Evolutionary conservation across 2,329 filamentous ascomycete species (phyloP).

Genomic region (Bisporella sp.): DNA sequence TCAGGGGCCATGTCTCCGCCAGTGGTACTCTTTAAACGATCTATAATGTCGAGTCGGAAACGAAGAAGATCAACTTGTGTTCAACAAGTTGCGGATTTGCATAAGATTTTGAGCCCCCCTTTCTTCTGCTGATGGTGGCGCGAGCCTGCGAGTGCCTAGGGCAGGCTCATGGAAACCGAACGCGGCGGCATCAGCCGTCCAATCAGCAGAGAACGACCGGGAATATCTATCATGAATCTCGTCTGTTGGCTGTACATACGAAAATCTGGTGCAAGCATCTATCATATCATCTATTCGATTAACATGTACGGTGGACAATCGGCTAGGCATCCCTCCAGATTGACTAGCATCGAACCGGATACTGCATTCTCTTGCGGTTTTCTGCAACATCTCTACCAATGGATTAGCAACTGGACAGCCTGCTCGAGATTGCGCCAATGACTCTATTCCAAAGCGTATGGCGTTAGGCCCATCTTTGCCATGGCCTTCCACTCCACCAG

Average conservation of each 20-base stretch:
- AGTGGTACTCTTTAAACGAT: no score
- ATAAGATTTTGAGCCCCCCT: conserved; percentile 22
- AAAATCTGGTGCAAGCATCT: conserved; percentile 25
- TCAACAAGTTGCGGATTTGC: conserved; percentile 27
- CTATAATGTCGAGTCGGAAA: no score
- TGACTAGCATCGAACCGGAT: conserved; percentile 18
- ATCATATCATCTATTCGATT: conserved; percentile 25
- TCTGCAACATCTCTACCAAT: conserved; percentile 25
- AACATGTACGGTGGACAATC: conserved; percentile 6
- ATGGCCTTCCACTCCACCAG: conserved; percentile 14
- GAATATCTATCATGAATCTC: conserved; percentile 23
- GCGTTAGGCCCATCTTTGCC: conserved; percentile 20
- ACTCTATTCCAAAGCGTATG: conserved; percentile 23
- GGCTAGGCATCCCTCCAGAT: conserved; percentile 14
- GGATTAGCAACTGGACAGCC: conserved; percentile 26
- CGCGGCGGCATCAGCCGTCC: conserved; percentile 12
- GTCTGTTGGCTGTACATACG: conserved; percentile 23
- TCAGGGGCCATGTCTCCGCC: no score
- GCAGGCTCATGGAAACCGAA: conserved; percentile 15
- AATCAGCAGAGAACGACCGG: conserved; percentile 23
- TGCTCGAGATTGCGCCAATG: conserved; percentile 20
- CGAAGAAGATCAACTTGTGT: conserved; percentile 6
- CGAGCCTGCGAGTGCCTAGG: conserved; percentile 4
- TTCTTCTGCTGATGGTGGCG: conserved; percentile 16
- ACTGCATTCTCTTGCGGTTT: conserved; percentile 17